These are phyloP conservation scores for Fragilaria radians DNA, from an alignment of 108 stramenopile species.

Conservation along the genomic window DNA sequence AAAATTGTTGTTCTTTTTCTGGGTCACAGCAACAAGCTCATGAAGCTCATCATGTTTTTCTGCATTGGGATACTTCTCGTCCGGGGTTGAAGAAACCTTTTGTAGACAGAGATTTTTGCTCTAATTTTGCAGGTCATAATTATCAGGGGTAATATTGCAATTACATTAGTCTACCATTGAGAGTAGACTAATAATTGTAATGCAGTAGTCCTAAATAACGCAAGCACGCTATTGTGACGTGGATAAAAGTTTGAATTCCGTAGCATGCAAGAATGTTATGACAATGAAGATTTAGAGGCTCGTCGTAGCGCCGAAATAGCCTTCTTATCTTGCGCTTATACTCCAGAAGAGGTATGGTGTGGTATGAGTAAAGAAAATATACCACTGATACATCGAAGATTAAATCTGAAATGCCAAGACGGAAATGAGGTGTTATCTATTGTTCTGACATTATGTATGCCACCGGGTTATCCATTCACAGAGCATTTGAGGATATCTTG, in stretches of 20 bases:
- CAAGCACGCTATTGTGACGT: background rate
- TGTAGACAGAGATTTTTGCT: background rate
- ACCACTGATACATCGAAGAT: conserved; percentile 22
- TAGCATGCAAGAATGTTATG: too few species aligned
- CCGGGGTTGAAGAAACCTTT: background rate
- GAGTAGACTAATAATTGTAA: background rate
- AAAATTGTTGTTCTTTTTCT: too few species aligned
- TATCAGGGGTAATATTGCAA: background rate
- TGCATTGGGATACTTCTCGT: too few species aligned
- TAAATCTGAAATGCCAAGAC: conserved; percentile 14
- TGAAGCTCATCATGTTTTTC: too few species aligned
- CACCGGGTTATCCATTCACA: conserved; percentile 35
- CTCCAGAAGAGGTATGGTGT: conserved; percentile 54
- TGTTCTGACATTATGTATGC: conserved; percentile 37
- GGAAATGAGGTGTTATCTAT: conserved; percentile 10
- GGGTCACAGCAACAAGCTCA: too few species aligned
- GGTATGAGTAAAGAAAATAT: background rate
- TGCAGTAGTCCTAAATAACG: background rate
- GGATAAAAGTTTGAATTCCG: conserved; percentile 2
- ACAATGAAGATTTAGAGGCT: conserved; percentile 44
- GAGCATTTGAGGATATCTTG: conserved; percentile 16
- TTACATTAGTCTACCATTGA: background rate
- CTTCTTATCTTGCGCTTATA: conserved; percentile 51
- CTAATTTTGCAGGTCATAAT: background rate
- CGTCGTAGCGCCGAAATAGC: conserved; percentile 69